phyloP scores from a whole-genome alignment of 2,329 filamentous ascomycete species.

The Aaosphaeria pasadenensis region DNA sequence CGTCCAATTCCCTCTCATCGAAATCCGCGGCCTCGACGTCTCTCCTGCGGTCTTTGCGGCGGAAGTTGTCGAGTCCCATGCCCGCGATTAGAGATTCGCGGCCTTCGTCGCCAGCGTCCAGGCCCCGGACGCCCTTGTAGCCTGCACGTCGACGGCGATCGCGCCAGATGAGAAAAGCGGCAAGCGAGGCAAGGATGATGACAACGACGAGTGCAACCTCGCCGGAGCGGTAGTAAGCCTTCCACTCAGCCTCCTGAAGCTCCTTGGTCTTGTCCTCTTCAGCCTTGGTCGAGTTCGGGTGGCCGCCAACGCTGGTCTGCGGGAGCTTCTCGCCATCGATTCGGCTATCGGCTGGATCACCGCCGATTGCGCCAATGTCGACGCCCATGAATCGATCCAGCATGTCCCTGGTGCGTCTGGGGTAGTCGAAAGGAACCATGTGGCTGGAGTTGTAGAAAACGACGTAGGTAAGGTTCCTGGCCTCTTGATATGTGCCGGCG shows the following conservation, averaged over 20 bases:
- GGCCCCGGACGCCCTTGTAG: slow-evolving; percentile 42
- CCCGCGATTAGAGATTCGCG: slow-evolving; percentile 43
- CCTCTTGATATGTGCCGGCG: slow-evolving; percentile 90
- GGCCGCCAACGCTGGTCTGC: slow-evolving; percentile 72
- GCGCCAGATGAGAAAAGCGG: slow-evolving; percentile 69
- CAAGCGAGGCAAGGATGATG: slow-evolving; percentile 66
- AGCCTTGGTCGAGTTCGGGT: slow-evolving; percentile 66
- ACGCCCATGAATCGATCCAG: slow-evolving; percentile 94
- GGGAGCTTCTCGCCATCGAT: slow-evolving; percentile 83
- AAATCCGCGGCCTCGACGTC: slow-evolving; percentile 63
- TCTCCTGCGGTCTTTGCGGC: slow-evolving; percentile 38
- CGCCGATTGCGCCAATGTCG: slow-evolving; percentile 85
- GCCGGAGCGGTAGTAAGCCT: slow-evolving; percentile 82
- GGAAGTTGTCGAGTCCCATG: slow-evolving; percentile 49
- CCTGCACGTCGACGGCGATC: slow-evolving; percentile 47
- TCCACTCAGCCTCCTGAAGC: slow-evolving; percentile 82
- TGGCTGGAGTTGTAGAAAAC: slow-evolving; percentile 94
- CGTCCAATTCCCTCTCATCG: slow-evolving; percentile 60
- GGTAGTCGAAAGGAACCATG: slow-evolving; percentile 96
- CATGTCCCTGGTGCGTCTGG: slow-evolving; percentile 88
- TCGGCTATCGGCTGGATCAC: slow-evolving; percentile 70
- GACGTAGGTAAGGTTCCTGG: slow-evolving; percentile 92
- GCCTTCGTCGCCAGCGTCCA: slow-evolving; percentile 37
- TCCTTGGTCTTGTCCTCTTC: slow-evolving; percentile 67
- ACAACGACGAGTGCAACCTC: slow-evolving; percentile 83